A percentile compares a stretch with the other conserved stretches of the same genome.
Evolutionary conservation across 495 filamentous ascomycete genomes (phyloP).

Genomic region (Staphylotrichum tortipilum): DNA sequence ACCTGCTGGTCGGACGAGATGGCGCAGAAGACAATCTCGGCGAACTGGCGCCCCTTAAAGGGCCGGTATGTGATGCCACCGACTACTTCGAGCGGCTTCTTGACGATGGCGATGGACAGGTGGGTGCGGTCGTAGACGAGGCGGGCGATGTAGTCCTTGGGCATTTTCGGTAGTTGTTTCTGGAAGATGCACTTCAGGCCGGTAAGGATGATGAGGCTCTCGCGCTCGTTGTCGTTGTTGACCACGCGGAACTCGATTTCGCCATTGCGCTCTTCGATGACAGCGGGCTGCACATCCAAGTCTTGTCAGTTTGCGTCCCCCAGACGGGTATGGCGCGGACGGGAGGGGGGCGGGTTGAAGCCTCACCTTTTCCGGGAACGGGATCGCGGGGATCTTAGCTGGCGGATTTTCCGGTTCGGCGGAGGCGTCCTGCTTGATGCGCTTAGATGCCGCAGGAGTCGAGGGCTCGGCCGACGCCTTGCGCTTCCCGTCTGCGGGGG

Average conservation of each 20-base stretch:
- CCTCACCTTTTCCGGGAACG: conserved; percentile 75
- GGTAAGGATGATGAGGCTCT: conserved; percentile 89
- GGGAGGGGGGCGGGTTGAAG: not conserved
- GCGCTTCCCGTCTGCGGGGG: conserved; percentile 54
- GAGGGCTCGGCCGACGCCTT: conserved; percentile 66
- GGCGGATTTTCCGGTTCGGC: conserved; percentile 46
- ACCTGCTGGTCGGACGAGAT: conserved; percentile 98
- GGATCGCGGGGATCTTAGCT: conserved; percentile 48
- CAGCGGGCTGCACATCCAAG: conserved; percentile 53
- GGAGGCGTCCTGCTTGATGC: conserved; percentile 50
- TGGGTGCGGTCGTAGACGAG: conserved; percentile 96
- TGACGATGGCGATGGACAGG: conserved; percentile 92
- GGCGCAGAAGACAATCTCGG: conserved; percentile 97
- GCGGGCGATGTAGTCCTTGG: conserved; percentile 95
- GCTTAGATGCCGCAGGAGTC: conserved; percentile 55
- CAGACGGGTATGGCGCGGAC: conserved; percentile 19
- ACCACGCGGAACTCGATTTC: conserved; percentile 97
- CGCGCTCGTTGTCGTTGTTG: conserved; percentile 84
- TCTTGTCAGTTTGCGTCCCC: not conserved
- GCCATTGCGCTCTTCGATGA: conserved; percentile 86
- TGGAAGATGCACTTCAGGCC: conserved; percentile 98
- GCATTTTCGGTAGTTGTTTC: conserved; percentile 98
- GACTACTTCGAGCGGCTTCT: conserved; percentile 89
- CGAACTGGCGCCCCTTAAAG: conserved; percentile 86
- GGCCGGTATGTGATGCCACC: conserved; percentile 96